Evolutionary conservation across 1,284 basidiomycete species (phyloP).

Genomic region (Entoloma clypeatum): DNA sequence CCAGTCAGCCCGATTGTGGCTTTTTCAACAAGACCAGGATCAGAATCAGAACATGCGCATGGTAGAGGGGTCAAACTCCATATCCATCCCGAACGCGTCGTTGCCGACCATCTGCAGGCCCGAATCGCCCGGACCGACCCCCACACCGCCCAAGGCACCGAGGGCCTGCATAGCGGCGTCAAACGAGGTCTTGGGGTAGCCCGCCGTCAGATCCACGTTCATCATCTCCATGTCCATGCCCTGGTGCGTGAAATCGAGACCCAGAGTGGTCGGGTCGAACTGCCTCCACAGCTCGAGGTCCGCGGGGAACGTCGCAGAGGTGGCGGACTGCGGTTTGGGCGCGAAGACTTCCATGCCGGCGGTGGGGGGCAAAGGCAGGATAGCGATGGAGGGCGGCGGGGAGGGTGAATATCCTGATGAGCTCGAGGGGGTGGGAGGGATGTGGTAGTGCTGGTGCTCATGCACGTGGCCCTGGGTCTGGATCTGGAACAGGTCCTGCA

Average conservation of each 20-base stretch:
- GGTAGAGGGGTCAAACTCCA: too few relatives aligned
- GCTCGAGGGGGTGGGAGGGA: conserved; percentile 26
- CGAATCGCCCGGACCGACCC: too few relatives aligned
- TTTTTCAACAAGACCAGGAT: too few relatives aligned
- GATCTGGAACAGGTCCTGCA: conserved; percentile 7
- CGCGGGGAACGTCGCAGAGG: conserved; percentile 9
- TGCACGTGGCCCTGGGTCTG: too few relatives aligned
- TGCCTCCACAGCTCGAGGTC: conserved; percentile 20
- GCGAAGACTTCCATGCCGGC: conserved; percentile 9
- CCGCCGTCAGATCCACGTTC: too few relatives aligned
- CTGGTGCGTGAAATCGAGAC: not conserved
- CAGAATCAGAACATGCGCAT: too few relatives aligned
- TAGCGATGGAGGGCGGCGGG: conserved; percentile 33
- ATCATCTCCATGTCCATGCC: not conserved
- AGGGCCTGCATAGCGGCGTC: too few relatives aligned
- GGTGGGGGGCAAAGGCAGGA: conserved; percentile 1
- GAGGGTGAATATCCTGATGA: conserved; percentile 45
- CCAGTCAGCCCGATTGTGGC: too few relatives aligned
- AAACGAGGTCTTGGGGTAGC: too few relatives aligned
- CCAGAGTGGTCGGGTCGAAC: not conserved
- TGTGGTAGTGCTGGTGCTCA: conserved; percentile 7
- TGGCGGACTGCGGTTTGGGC: conserved; percentile 19
- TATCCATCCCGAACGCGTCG: too few relatives aligned
- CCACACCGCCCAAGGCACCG: too few relatives aligned
- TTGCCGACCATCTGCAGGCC: too few relatives aligned